phyloP scores from a whole-genome alignment of 257 asterid species.

The Agastache rugosa region DNA sequence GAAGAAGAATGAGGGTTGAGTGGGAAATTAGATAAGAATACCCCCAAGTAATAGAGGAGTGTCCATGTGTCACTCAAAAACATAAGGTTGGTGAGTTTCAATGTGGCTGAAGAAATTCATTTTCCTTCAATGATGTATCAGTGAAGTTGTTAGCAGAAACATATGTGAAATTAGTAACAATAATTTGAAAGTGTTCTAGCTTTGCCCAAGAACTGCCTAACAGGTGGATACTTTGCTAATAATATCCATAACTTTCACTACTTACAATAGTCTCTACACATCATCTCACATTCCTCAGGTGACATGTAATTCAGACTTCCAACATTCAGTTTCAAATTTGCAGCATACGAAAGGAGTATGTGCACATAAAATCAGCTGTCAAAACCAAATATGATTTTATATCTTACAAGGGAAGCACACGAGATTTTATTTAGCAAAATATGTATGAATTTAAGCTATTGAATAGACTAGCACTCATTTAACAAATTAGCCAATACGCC shows the following conservation, averaged over 20 bases:
- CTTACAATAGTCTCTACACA: neutral
- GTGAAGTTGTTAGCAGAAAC: conserved; percentile 6
- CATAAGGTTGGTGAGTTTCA: neutral
- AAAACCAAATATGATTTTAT: neutral
- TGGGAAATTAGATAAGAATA: neutral
- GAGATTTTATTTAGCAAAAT: conserved; percentile 12
- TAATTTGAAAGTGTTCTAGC: neutral
- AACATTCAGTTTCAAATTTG: conserved; percentile 2
- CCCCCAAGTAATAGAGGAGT: neutral
- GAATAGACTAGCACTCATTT: neutral
- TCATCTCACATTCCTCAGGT: neutral
- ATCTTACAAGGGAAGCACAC: neutral
- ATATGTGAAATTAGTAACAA: neutral
- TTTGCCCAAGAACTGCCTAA: neutral
- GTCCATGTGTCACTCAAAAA: neutral
- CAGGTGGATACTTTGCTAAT: neutral
- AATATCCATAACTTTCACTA: neutral
- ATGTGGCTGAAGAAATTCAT: neutral
- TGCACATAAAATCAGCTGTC: neutral
- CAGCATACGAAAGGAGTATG: neutral
- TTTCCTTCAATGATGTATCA: conserved; percentile 1
- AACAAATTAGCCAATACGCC: conserved; percentile 6
- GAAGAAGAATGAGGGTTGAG: neutral
- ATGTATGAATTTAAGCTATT: conserved; percentile 5
- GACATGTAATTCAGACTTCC: neutral